Evolutionary conservation across 352 stramenopile species (phyloP).

Genomic region (Globisporangium megalacanthum): DNA sequence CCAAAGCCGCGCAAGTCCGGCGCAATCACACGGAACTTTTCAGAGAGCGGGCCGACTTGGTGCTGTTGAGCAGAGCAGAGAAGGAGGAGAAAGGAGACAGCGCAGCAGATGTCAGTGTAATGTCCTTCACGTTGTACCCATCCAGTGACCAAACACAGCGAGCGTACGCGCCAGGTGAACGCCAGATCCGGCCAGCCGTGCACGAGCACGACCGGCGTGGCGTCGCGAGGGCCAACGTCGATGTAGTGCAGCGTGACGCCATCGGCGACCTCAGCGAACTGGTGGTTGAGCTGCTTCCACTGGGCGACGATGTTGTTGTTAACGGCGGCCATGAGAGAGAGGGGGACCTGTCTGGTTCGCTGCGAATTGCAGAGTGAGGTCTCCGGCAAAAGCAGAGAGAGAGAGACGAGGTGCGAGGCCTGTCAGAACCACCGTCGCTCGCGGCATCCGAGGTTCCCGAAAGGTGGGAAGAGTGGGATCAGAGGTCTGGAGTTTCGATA

Average conservation of each 20-base stretch:
- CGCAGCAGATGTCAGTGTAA: too few relatives aligned
- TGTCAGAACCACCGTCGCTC: not conserved
- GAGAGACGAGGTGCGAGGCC: too few relatives aligned
- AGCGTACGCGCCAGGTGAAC: conserved; percentile 49
- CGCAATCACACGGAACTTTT: conserved; percentile 53
- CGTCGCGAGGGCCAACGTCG: conserved; percentile 38
- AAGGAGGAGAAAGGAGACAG: too few relatives aligned
- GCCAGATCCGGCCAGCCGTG: conserved; percentile 63
- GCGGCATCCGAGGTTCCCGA: not conserved
- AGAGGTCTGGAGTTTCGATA: too few relatives aligned
- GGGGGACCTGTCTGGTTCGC: not conserved
- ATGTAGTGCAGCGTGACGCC: conserved; percentile 43
- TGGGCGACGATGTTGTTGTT: conserved; percentile 7
- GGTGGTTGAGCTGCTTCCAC: conserved; percentile 14
- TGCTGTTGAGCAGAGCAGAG: conserved; percentile 16
- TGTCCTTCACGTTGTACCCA: not conserved
- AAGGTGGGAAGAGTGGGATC: too few relatives aligned
- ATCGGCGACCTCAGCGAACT: conserved; percentile 14
- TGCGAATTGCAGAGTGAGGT: not conserved
- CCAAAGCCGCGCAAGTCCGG: conserved; percentile 51
- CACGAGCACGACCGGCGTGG: conserved; percentile 41
- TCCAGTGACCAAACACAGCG: not conserved
- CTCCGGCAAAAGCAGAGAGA: not conserved
- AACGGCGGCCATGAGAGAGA: not conserved
- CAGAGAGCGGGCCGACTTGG: conserved; percentile 39